A percentile compares a stretch with the other conserved stretches of the same genome.
Evolutionary conservation across 306 rosid species (phyloP).

Genomic region (Pterocarpus macrocarpus): DNA sequence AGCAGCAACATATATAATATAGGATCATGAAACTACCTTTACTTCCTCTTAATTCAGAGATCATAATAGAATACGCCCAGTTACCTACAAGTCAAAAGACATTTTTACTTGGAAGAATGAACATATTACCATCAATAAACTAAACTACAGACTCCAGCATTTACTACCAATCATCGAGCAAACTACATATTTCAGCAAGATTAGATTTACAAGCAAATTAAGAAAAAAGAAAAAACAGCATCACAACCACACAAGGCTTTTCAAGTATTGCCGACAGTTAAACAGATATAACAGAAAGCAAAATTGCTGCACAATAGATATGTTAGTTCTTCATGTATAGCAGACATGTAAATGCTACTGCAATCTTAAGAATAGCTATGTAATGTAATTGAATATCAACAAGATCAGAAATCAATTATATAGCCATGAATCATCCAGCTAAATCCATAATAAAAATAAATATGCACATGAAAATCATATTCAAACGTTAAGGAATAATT

Average conservation of each 20-base stretch:
- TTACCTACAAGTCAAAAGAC: slow-evolving; percentile 99
- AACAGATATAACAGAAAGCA: slow-evolving; percentile 12
- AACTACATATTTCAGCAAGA: slow-evolving; percentile 37
- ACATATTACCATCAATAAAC: slow-evolving; percentile 82
- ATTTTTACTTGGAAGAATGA: slow-evolving; percentile 98
- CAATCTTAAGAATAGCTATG: slow-evolving; percentile 18
- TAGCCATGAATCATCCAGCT: background rate
- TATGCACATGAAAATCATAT: background rate
- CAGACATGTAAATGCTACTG: slow-evolving; percentile 20
- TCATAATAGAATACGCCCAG: slow-evolving; percentile 98
- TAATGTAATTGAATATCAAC: slow-evolving; percentile 11
- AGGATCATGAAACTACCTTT: slow-evolving; percentile 99
- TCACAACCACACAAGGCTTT: slow-evolving; percentile 2
- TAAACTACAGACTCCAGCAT: slow-evolving; percentile 66
- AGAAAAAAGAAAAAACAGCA: slow-evolving; percentile 1
- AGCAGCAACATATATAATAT: slow-evolving; percentile 70
- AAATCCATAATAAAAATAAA: background rate
- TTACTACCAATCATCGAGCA: slow-evolving; percentile 52
- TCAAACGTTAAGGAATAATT: background rate
- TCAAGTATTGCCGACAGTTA: slow-evolving; percentile 7
- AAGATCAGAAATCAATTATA: background rate
- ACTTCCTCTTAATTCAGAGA: slow-evolving; percentile 99
- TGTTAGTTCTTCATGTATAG: background rate
- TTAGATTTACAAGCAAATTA: slow-evolving; percentile 35
- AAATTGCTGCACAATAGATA: slow-evolving; percentile 14